A percentile compares a stretch with the other conserved stretches of the same genome.
Conservation (phyloP, 2,329 filamentous ascomycete species). For the Sarocladium brachiariae region DNA sequence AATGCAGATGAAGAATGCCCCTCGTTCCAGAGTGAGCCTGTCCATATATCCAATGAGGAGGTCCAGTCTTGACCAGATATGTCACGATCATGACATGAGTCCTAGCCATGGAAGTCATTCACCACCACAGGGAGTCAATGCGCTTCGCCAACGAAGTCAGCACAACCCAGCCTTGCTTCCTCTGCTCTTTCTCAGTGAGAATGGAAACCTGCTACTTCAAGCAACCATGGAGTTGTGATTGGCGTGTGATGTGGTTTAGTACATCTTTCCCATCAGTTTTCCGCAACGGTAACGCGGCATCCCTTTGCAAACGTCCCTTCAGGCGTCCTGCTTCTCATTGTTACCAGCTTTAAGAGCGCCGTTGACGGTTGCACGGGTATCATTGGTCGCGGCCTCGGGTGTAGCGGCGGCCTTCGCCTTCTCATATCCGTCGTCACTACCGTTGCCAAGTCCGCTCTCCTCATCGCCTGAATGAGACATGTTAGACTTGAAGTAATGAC, state of each 20-base stretch:
- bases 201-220: not conserved
- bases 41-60: no score
- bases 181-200: not conserved
- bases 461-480: conserved; percentile 3
- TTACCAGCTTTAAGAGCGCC: not conserved
- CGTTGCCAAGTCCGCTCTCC: conserved; percentile 8
- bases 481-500: conserved; percentile 24
- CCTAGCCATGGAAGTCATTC: no score
- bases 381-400: not conserved
- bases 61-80: no score
- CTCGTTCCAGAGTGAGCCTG: not conserved
- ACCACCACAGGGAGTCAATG: no score
- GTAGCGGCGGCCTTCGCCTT: not conserved
- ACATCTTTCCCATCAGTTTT: not conserved
- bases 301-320: not conserved
- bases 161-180: not conserved
- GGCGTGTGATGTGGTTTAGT: not conserved
- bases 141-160: no score
- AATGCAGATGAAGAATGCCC: not conserved
- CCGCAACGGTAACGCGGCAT: not conserved
- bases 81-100: no score
- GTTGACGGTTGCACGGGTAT: not conserved
- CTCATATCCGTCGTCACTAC: conserved; percentile 4
- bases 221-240: not conserved
- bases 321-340: conserved; percentile 2